Evolutionary conservation across 2,329 filamentous ascomycete species (phyloP).

Genomic region (Fusarium sp.): DNA sequence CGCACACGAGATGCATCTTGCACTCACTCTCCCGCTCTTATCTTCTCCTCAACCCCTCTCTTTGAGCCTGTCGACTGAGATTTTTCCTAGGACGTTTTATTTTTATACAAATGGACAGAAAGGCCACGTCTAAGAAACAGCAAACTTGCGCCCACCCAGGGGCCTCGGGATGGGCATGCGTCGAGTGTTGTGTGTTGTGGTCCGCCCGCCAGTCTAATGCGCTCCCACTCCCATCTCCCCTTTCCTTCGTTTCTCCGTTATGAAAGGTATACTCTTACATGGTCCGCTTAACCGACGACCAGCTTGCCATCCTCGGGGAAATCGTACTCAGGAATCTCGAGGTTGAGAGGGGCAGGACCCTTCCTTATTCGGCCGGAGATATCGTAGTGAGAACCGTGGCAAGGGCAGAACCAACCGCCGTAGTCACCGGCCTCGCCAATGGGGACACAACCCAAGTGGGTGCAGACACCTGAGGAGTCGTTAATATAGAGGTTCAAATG

Average conservation of each 20-base stretch:
- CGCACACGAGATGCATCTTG: too few species aligned
- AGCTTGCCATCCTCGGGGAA: constrained; percentile 92
- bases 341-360: constrained; percentile 96
- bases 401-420: constrained; percentile 99
- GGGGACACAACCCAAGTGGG: constrained; percentile 97
- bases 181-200: constrained; percentile 22
- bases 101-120: constrained; percentile 53
- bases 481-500: constrained; percentile 22
- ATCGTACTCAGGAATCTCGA: constrained; percentile 92
- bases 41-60: constrained; percentile 17
- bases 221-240: constrained; percentile 20
- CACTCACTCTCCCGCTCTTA: constrained; percentile 27
- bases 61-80: constrained; percentile 40
- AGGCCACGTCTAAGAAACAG: constrained; percentile 53
- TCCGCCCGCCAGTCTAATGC: constrained; percentile 42
- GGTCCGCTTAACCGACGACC: constrained; percentile 83
- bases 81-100: constrained; percentile 50
- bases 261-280: constrained; percentile 46
- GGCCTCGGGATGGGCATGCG: constrained; percentile 30
- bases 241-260: constrained; percentile 21
- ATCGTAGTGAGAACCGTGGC: constrained; percentile 99
- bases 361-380: constrained; percentile 98
- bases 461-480: constrained; percentile 83
- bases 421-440: constrained; percentile 99
- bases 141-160: constrained; percentile 43